These are phyloP conservation scores for Primulina tabacum DNA, from an alignment of 257 asterid genomes.

Conservation along the genomic window DNA sequence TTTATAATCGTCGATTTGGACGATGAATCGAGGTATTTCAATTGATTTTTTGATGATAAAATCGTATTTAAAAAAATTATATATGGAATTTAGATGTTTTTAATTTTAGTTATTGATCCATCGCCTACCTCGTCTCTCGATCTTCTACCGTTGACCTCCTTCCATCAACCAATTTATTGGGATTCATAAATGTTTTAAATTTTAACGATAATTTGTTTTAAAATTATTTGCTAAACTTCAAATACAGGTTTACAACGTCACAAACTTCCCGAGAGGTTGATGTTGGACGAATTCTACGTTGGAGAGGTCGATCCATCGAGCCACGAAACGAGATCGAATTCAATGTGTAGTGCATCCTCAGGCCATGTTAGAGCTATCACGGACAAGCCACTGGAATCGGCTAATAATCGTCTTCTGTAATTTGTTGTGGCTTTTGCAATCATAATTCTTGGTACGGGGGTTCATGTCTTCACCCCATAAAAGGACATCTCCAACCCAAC, in stretches of 20 bases:
- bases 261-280: constrained; percentile 58
- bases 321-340: constrained; percentile 9
- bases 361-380: background rate
- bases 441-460: constrained; percentile 36
- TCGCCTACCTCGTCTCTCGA: no score
- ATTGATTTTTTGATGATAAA: no score
- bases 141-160: no score
- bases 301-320: constrained; percentile 52
- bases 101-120: no score
- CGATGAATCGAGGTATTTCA: no score
- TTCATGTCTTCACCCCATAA: constrained; percentile 30
- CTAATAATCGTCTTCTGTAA: constrained; percentile 28
- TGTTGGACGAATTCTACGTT: constrained; percentile 69
- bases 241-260: constrained; percentile 55
- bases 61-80: no score
- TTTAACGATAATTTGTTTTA: background rate
- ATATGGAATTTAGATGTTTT: no score
- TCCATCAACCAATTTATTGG: no score
- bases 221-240: background rate
- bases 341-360: background rate
- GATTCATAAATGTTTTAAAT: no score
- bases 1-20: no score
- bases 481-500: no score
- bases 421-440: constrained; percentile 36
- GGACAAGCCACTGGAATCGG: constrained; percentile 19